Evolutionary conservation across 2,329 filamentous ascomycete species (phyloP).

Genomic region (Penicillium brevicompactum): DNA sequence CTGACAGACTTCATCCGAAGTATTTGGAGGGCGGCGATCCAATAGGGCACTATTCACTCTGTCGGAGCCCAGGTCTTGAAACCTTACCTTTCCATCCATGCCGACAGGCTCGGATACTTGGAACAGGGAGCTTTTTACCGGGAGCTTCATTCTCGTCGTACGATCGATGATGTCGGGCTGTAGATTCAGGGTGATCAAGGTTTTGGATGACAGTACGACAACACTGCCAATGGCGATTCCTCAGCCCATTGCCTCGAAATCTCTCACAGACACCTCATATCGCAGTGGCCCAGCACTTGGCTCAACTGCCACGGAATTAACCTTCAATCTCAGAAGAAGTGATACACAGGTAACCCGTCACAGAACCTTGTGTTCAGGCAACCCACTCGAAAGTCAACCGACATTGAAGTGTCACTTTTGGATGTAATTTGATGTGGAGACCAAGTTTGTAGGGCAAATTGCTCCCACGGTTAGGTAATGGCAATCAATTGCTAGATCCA

Average conservation of each 20-base stretch:
- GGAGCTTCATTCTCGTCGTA: constrained; percentile 11
- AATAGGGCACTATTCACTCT: not conserved
- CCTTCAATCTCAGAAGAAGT: constrained; percentile 22
- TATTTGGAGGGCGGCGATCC: not conserved
- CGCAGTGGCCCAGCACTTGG: constrained; percentile 8
- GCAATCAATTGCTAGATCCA: not conserved
- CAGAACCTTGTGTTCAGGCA: constrained; percentile 20
- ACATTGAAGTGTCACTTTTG: not conserved
- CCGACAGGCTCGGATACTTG: constrained; percentile 4
- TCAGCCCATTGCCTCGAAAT: constrained; percentile 1
- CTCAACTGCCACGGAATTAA: constrained; percentile 16
- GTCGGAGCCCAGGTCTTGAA: constrained; percentile 6
- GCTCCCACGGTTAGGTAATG: not conserved
- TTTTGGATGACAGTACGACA: constrained; percentile 12
- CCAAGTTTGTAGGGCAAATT: not conserved
- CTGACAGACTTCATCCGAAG: constrained; percentile 9
- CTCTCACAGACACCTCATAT: constrained; percentile 3
- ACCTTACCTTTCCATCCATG: constrained; percentile 7
- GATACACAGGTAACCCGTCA: constrained; percentile 19
- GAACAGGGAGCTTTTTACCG: constrained; percentile 1
- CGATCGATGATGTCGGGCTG: constrained; percentile 11
- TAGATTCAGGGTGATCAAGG: constrained; percentile 14
- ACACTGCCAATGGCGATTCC: constrained; percentile 10
- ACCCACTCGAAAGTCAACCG: constrained; percentile 4
- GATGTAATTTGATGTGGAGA: not conserved